Percentiles rank a stretch among this genome's conserved stretches.
phyloP scores from a whole-genome alignment of 306 rosid genomes.

The Cicer arietinum region DNA sequence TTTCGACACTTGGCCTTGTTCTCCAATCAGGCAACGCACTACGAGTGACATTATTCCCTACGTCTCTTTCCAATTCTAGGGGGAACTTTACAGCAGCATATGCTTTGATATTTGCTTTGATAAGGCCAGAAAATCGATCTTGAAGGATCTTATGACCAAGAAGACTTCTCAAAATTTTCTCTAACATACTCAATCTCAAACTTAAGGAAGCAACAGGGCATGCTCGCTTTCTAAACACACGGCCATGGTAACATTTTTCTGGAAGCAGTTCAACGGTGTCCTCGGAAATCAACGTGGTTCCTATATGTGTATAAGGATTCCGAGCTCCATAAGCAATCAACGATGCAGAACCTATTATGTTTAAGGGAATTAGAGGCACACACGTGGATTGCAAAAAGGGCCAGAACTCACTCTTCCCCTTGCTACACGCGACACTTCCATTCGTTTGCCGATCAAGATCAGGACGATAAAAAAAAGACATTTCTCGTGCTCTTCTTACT shows the following conservation, averaged over 20 bases:
- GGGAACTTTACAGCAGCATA: slow-evolving; percentile 62
- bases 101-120: slow-evolving; percentile 74
- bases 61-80: slow-evolving; percentile 68
- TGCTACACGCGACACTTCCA: slow-evolving; percentile 45
- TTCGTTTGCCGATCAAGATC: slow-evolving; percentile 54
- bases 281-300: slow-evolving; percentile 54
- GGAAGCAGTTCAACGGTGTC: slow-evolving; percentile 77
- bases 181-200: slow-evolving; percentile 57
- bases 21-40: slow-evolving; percentile 67
- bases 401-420: slow-evolving; percentile 51
- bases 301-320: slow-evolving; percentile 58
- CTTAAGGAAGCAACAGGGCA: slow-evolving; percentile 68
- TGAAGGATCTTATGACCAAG: slow-evolving; percentile 56
- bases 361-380: slow-evolving; percentile 68
- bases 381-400: slow-evolving; percentile 66
- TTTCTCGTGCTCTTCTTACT: slow-evolving; percentile 73
- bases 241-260: slow-evolving; percentile 72
- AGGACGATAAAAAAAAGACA: slow-evolving; percentile 64
- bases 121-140: slow-evolving; percentile 51
- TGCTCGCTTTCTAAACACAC: slow-evolving; percentile 43
- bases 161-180: slow-evolving; percentile 64
- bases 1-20: slow-evolving; percentile 64
- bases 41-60: slow-evolving; percentile 44
- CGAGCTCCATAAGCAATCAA: slow-evolving; percentile 70
- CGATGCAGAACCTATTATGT: slow-evolving; percentile 65